These are phyloP conservation scores for Lactarius psammicola DNA, from an alignment of 768 basidiomycete species.

Conservation along the genomic window DNA sequence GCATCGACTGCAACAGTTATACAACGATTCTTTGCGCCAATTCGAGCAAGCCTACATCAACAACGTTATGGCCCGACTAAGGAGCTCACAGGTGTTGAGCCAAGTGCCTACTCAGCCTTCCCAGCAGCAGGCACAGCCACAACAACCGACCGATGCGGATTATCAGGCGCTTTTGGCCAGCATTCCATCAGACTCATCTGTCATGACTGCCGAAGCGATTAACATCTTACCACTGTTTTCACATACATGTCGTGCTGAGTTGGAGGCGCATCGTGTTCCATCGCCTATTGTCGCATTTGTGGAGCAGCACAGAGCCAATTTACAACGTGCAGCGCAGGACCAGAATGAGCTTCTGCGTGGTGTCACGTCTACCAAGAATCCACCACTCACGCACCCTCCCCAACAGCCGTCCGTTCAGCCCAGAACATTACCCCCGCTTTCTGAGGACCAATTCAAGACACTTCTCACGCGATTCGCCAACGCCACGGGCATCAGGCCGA, in stretches of 20 bases:
- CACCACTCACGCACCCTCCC: not conserved
- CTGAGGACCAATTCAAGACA: conserved; percentile 14
- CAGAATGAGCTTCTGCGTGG: conserved; percentile 16
- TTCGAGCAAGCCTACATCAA: conserved; percentile 17
- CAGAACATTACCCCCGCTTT: conserved; percentile 3
- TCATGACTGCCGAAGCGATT: conserved; percentile 8
- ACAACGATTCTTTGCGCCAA: conserved; percentile 1
- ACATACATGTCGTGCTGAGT: conserved; percentile 14
- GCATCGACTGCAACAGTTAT: conserved; percentile 14
- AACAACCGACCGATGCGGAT: conserved; percentile 21
- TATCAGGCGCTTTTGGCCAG: conserved; percentile 17
- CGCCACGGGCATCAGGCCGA: not conserved
- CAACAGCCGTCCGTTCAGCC: not conserved
- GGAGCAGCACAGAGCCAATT: conserved; percentile 16
- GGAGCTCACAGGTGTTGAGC: not conserved
- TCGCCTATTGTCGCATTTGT: conserved; percentile 14
- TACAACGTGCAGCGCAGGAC: conserved; percentile 22
- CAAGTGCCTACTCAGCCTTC: conserved; percentile 1
- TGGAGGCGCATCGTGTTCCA: conserved; percentile 23
- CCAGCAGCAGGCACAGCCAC: conserved; percentile 9
- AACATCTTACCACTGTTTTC: conserved; percentile 19
- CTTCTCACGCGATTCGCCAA: conserved; percentile 1
- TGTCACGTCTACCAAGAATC: conserved; percentile 11
- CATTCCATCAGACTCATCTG: conserved; percentile 4
- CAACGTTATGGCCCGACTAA: conserved; percentile 1